These are phyloP conservation scores for Bretschneidera sinensis DNA, from an alignment of 345 rosid species.

Conservation along the genomic window DNA sequence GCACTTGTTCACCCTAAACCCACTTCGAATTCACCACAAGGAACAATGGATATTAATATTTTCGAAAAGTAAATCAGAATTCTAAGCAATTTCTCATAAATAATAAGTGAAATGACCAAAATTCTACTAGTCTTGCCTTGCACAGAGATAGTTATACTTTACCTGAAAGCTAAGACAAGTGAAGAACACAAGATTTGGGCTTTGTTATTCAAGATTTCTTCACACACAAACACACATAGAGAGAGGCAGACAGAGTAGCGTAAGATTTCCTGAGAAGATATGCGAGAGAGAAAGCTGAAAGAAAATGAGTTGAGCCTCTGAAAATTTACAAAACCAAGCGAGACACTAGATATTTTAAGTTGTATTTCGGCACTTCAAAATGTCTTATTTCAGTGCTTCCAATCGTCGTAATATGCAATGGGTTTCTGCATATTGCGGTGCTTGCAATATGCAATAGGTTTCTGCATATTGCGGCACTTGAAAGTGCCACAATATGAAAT, in stretches of 20 bases:
- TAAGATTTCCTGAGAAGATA: constrained; percentile 9
- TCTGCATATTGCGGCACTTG: no score
- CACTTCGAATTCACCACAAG: constrained; percentile 17
- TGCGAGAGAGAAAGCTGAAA: background rate
- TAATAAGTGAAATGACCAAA: constrained; percentile 1
- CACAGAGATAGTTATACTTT: constrained; percentile 9
- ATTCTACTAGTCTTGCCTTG: background rate
- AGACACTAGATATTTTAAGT: no score
- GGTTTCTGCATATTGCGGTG: no score
- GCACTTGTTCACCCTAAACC: constrained; percentile 15
- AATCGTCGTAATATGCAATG: no score
- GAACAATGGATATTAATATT: constrained; percentile 9
- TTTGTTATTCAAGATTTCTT: constrained; percentile 2
- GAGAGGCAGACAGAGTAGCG: constrained; percentile 10
- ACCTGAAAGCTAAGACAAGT: constrained; percentile 26
- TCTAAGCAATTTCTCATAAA: background rate
- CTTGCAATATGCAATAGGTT: no score
- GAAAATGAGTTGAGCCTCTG: constrained; percentile 8
- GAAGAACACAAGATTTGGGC: constrained; percentile 17
- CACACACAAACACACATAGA: no score
- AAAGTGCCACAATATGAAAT: no score
- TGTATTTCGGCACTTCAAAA: no score
- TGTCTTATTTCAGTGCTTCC: no score
- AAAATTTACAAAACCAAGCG: no score
- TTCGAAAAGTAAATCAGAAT: constrained; percentile 8